A percentile compares a stretch with the other conserved stretches of the same genome.
Evolutionary conservation across 345 rosid genomes (phyloP).

Genomic region (Cochlearia excelsa): DNA sequence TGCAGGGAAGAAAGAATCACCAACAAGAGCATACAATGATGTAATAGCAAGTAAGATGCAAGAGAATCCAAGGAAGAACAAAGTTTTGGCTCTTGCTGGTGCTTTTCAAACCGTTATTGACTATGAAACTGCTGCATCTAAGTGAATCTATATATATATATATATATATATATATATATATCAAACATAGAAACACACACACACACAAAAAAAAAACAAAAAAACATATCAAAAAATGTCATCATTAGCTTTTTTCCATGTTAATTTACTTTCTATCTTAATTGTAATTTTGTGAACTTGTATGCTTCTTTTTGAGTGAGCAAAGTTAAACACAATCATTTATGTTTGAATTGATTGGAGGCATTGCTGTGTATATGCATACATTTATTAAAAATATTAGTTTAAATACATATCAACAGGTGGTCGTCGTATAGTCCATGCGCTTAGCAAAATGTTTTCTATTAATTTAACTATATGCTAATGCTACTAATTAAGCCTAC

Average conservation of each 20-base stretch:
- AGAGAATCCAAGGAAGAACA: conserved; percentile 67
- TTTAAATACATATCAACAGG: no score
- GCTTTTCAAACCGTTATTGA: conserved; percentile 92
- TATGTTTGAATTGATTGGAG: conserved; percentile 30
- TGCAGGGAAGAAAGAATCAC: conserved; percentile 54
- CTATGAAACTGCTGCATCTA: conserved; percentile 58
- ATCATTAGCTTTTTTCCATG: conserved; percentile 18
- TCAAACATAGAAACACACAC: conserved; percentile 3
- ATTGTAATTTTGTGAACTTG: conserved; percentile 21
- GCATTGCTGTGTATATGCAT: conserved; percentile 20
- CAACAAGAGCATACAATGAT: conserved; percentile 61
- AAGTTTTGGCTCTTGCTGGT: conserved; percentile 78
- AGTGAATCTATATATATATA: conserved; percentile 20
- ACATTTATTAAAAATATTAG: no score
- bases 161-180: not conserved
- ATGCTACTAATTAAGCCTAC: no score
- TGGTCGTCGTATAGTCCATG: no score
- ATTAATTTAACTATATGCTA: no score
- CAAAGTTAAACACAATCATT: conserved; percentile 21
- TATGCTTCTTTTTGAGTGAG: conserved; percentile 34
- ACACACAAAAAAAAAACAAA: not conserved
- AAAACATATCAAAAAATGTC: not conserved
- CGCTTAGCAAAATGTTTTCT: no score
- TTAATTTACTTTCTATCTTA: not conserved
- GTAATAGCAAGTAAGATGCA: conserved; percentile 73